A percentile compares a stretch with the other conserved stretches of the same genome.
Evolutionary conservation across 108 stramenopile species (phyloP).

Genomic region (Phaeodactylum tricornutum): DNA sequence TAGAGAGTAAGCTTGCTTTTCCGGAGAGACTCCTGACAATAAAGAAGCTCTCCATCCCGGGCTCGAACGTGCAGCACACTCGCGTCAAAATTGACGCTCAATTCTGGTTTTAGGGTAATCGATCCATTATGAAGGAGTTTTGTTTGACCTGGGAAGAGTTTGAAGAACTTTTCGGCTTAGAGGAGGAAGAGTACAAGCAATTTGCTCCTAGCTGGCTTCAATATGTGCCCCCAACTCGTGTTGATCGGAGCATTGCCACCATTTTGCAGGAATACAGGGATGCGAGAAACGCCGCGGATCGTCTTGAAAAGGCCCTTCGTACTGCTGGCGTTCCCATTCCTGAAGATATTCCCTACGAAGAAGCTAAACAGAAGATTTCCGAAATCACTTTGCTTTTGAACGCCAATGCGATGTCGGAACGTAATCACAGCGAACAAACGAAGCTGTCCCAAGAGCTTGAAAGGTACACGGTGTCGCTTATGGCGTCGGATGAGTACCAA

Average conservation of each 20-base stretch:
- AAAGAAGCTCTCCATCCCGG: too few relatives aligned
- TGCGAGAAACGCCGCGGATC: background rate
- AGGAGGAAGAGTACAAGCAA: background rate
- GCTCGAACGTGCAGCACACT: too few relatives aligned
- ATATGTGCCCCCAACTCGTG: background rate
- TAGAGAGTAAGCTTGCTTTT: too few relatives aligned
- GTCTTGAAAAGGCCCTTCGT: slow-evolving; percentile 14
- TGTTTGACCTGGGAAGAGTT: background rate
- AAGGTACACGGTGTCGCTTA: slow-evolving; percentile 20
- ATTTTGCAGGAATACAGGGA: background rate
- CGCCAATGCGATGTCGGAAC: slow-evolving; percentile 8
- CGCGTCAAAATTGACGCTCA: too few relatives aligned
- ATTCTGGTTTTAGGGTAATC: too few relatives aligned
- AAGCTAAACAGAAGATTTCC: slow-evolving; percentile 19
- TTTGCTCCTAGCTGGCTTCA: background rate
- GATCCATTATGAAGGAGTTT: background rate
- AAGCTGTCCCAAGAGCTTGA: slow-evolving; percentile 24
- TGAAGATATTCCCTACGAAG: slow-evolving; percentile 29
- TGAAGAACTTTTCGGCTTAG: background rate
- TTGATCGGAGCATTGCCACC: background rate
- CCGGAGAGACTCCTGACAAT: too few relatives aligned
- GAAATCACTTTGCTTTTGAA: too few relatives aligned
- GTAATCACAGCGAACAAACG: slow-evolving; percentile 11
- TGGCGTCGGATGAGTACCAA: slow-evolving; percentile 22
- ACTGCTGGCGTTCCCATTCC: slow-evolving; percentile 17